Conservation (phyloP, 2,329 filamentous ascomycete genomes). For the Fusarium praegraminearum region DNA sequence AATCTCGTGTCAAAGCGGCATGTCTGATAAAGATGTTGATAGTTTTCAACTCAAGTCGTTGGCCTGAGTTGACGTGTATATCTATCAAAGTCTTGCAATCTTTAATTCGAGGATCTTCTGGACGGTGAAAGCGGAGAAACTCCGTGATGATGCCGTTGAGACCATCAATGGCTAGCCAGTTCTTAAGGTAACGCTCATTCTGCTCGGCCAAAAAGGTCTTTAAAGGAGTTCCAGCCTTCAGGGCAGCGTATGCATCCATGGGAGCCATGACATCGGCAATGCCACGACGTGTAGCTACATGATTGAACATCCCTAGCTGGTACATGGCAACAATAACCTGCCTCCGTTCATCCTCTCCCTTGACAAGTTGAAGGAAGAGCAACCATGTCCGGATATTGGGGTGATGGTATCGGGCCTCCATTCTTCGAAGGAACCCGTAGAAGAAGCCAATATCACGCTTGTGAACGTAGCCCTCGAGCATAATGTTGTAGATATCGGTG, state of each 20-base stretch:
- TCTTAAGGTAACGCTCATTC: constrained; percentile 57
- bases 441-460: constrained; percentile 58
- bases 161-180: constrained; percentile 58
- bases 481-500: constrained; percentile 61
- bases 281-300: constrained; percentile 51
- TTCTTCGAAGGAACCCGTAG: constrained; percentile 54
- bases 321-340: constrained; percentile 62
- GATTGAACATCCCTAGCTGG: constrained; percentile 57
- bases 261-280: constrained; percentile 59
- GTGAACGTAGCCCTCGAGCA: constrained; percentile 57
- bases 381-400: constrained; percentile 63
- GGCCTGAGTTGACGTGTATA: constrained; percentile 41
- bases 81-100: constrained; percentile 49
- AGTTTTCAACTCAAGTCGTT: constrained; percentile 48
- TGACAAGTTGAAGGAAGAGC: constrained; percentile 64
- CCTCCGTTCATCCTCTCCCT: constrained; percentile 66
- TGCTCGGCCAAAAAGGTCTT: constrained; percentile 57
- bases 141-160: constrained; percentile 58
- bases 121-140: constrained; percentile 55
- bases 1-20: constrained; percentile 47
- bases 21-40: constrained; percentile 56
- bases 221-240: constrained; percentile 52
- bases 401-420: constrained; percentile 54
- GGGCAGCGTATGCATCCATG: constrained; percentile 58
- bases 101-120: constrained; percentile 36